Evolutionary conservation across 1,139 yeast genomes (phyloP), one percentile per base, ranked within the genome.

Genomic region (Geotrichum europaeum): DNA sequence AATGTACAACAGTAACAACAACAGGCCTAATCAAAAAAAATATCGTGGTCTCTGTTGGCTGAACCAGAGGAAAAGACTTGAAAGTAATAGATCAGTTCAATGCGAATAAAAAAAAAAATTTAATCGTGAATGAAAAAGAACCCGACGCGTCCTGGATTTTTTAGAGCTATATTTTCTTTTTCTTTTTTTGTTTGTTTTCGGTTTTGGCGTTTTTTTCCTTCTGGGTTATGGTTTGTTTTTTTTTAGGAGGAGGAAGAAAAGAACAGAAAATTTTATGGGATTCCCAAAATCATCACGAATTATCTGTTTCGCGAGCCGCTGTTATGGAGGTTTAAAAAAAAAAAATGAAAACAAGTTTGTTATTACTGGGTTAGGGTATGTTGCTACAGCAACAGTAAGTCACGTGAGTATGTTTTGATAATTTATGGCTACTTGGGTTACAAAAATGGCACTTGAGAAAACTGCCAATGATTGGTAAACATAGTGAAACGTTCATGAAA

Each of bases 181-280:
- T 40, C 9, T 40, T n/a, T 13, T n/a, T 24, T 24, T 34, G 9
- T 34, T 40, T 40, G 47, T 36, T 36, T 36, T 36, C 18, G 18
- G 15, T 36, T 36, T 36, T 36, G 43, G 43, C 18, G 43, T 36
- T 36, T 36, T 40, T 2, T 18, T n/a, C 18, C 47, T 56, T 30
- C 32, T 51, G 55, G 52, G 58, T 40, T 34, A 18, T 51, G 58
- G 56, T 36, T 20, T 4, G 12, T 40, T 53, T 56, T 56, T 56
- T 24, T 36, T 50, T 56, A n/a, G 9, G 47, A 49, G 49, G 18
- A 40, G 50, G 36, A 25, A 28, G 34, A 25, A 36, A 45, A 25
- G 40, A 15, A 22, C 7, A 47, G 18, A 40, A 40, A 40, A 15
- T n/a, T 40, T 40, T 40, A 15, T 40, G 18, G 22, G 47, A 15